Evolutionary conservation across 768 basidiomycete species (phyloP).

Genomic region (Mycena indigotica): DNA sequence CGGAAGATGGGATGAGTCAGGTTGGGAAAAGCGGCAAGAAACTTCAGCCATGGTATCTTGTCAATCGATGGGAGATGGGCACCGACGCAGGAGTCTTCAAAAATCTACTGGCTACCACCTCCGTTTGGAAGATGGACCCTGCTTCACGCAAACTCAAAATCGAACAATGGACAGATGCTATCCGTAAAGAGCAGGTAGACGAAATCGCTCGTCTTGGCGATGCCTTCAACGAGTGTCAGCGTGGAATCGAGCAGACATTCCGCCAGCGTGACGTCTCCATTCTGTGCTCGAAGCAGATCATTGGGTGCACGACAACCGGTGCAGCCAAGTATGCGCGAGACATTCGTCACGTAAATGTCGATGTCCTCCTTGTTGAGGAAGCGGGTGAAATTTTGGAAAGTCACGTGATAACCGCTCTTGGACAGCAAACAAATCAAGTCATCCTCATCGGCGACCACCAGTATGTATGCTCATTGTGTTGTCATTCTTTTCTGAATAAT

Average conservation of each 20-base stretch:
- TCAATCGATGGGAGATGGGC: slow-evolving; percentile 51
- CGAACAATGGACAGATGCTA: slow-evolving; percentile 32
- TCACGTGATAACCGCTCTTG: slow-evolving; percentile 63
- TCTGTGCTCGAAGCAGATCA: slow-evolving; percentile 48
- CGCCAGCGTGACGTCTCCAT: slow-evolving; percentile 25
- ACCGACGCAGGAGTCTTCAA: slow-evolving; percentile 46
- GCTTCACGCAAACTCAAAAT: slow-evolving; percentile 13
- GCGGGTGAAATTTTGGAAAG: slow-evolving; percentile 75
- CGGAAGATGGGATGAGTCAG: slow-evolving; percentile 45
- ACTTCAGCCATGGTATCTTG: slow-evolving; percentile 42
- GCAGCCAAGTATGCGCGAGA: slow-evolving; percentile 60
- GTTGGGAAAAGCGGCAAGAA: slow-evolving; percentile 44
- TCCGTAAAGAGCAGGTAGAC: slow-evolving; percentile 30
- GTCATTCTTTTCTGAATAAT: not conserved
- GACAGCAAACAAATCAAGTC: slow-evolving; percentile 47
- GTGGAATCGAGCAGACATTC: slow-evolving; percentile 32
- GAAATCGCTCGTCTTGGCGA: slow-evolving; percentile 29
- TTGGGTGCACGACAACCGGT: slow-evolving; percentile 70
- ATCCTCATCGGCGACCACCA: slow-evolving; percentile 76
- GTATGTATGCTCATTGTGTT: slow-evolving; percentile 38
- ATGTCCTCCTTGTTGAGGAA: slow-evolving; percentile 68
- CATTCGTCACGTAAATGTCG: slow-evolving; percentile 49
- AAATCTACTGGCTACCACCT: slow-evolving; percentile 26
- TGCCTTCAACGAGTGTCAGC: slow-evolving; percentile 35
- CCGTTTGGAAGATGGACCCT: slow-evolving; percentile 41